A percentile compares a stretch with the other conserved stretches of the same genome.
phyloP scores from a whole-genome alignment of 2,329 filamentous ascomycete genomes.

The Phyllosticta citribraziliensis region DNA sequence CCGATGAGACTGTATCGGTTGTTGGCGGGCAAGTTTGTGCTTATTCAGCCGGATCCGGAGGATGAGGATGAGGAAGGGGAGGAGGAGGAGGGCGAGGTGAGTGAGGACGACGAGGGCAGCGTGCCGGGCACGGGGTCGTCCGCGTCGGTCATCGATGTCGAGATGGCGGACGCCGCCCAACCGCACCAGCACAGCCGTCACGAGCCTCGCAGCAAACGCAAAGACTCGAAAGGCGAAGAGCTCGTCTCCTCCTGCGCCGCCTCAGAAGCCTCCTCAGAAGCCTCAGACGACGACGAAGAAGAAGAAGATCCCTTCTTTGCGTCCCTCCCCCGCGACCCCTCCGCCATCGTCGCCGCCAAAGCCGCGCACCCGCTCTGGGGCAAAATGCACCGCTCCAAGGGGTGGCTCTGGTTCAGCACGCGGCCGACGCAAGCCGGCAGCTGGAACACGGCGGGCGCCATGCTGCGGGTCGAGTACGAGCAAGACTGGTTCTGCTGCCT shows the following conservation, averaged over 20 bases:
- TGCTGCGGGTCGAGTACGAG: slow-evolving; percentile 51
- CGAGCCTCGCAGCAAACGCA: not conserved
- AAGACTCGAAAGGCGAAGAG: not conserved
- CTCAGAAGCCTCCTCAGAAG: slow-evolving; percentile 15
- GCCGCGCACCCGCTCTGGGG: slow-evolving; percentile 42
- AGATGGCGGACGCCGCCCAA: slow-evolving; percentile 7
- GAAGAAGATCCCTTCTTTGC: slow-evolving; percentile 19
- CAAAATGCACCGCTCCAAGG: slow-evolving; percentile 54
- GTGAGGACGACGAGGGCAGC: slow-evolving; percentile 13
- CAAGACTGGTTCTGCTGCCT: slow-evolving; percentile 52
- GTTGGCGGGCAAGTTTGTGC: slow-evolving; percentile 34
- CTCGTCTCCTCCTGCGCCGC: slow-evolving; percentile 15
- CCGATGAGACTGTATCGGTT: slow-evolving; percentile 31
- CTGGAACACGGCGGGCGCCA: slow-evolving; percentile 56
- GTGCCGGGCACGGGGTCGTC: not conserved
- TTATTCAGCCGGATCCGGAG: slow-evolving; percentile 29
- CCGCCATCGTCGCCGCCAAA: slow-evolving; percentile 45
- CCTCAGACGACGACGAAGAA: slow-evolving; percentile 18
- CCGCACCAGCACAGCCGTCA: not conserved
- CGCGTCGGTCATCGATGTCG: slow-evolving; percentile 7
- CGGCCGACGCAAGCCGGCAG: slow-evolving; percentile 47
- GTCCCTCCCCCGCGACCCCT: slow-evolving; percentile 10
- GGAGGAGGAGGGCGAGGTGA: slow-evolving; percentile 17
- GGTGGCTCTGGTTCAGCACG: slow-evolving; percentile 51
- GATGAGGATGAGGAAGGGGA: slow-evolving; percentile 21